Evolutionary conservation across 2,329 filamentous ascomycete genomes (phyloP).

Genomic region (Chalara sp.): DNA sequence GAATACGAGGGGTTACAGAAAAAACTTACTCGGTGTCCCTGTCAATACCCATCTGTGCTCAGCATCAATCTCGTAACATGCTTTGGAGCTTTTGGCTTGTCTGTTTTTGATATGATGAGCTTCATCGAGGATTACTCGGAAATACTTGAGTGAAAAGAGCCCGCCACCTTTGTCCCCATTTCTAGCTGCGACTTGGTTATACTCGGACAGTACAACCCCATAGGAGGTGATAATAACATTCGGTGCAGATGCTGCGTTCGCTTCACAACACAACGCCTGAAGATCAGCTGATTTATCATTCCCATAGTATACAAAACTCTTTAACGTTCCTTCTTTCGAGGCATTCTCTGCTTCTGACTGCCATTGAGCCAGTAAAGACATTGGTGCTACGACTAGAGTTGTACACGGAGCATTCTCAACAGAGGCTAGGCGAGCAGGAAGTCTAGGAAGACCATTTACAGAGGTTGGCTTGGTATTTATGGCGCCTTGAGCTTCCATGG

Average conservation of each 20-base stretch:
- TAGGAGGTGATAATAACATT: conserved; percentile 95
- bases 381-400: conserved; percentile 91
- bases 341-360: conserved; percentile 91
- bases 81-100: conserved; percentile 87
- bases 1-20: too few species aligned
- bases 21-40: conserved; percentile 63
- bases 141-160: conserved; percentile 89
- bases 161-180: conserved; percentile 63
- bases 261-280: conserved; percentile 67
- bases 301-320: conserved; percentile 86
- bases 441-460: conserved; percentile 55
- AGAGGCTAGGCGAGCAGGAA: conserved; percentile 48
- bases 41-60: conserved; percentile 90
- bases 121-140: conserved; percentile 91
- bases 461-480: conserved; percentile 24
- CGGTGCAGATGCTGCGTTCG: conserved; percentile 69
- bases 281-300: conserved; percentile 75
- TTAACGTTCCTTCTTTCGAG: conserved; percentile 76
- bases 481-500: conserved; percentile 30
- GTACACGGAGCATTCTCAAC: conserved; percentile 74
- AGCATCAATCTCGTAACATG: conserved; percentile 84
- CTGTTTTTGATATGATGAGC: conserved; percentile 89
- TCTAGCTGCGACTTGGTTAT: conserved; percentile 62
- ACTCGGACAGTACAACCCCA: conserved; percentile 85
- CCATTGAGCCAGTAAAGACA: conserved; percentile 96